Evolutionary conservation across 2,329 filamentous ascomycete genomes (phyloP).

Genomic region (Arachnopeziza araneosa): DNA sequence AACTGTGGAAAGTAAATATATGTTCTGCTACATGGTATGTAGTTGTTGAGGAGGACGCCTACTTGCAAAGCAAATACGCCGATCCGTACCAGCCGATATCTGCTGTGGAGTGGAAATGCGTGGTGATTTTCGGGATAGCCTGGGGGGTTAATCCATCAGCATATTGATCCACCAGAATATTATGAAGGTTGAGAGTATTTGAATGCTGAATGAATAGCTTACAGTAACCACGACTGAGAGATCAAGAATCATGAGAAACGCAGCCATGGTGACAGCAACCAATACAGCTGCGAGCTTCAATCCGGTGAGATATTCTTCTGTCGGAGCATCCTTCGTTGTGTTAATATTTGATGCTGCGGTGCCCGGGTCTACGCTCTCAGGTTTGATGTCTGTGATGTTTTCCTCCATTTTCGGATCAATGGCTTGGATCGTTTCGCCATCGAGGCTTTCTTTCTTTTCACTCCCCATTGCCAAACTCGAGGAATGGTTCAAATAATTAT

Average conservation of each 20-base stretch:
- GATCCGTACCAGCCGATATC: slow-evolving; percentile 34
- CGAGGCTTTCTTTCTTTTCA: background rate
- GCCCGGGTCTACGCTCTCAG: background rate
- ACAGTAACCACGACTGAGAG: background rate
- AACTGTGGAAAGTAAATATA: background rate
- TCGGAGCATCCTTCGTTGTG: background rate
- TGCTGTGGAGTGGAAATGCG: slow-evolving; percentile 31
- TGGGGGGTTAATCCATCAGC: slow-evolving; percentile 10
- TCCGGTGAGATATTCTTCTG: background rate
- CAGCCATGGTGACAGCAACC: background rate
- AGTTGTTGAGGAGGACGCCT: background rate
- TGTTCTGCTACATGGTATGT: background rate
- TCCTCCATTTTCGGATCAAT: background rate
- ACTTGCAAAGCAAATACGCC: slow-evolving; percentile 28
- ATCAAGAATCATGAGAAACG: background rate
- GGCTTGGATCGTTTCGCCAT: background rate
- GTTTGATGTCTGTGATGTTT: background rate
- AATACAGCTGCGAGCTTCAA: background rate
- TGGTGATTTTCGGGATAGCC: slow-evolving; percentile 35
- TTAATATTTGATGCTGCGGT: background rate
- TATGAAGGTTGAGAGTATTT: background rate
- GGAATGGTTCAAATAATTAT: background rate
- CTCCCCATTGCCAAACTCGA: background rate
- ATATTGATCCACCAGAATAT: background rate
- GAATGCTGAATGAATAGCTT: background rate